Evolutionary conservation across 257 asterid species (phyloP), one percentile per base, ranked within the genome.

Genomic region (Solanum appendiculatum): DNA sequence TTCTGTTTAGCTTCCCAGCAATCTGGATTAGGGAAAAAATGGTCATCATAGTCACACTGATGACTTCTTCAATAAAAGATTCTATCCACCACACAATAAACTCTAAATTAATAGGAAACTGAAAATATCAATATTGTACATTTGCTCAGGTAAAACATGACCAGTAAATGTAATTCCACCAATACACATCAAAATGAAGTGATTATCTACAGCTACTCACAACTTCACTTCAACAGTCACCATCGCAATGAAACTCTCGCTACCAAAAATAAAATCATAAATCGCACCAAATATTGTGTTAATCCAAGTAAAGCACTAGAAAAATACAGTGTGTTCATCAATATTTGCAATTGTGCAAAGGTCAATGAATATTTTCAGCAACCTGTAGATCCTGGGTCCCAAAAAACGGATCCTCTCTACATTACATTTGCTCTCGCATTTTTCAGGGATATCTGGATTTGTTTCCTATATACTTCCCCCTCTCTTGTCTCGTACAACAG

Each of bases 1-100:
- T 92, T 91, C 86, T 94, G 93, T 95, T 96, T 78, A 97, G 91
- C 91, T 93, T 96, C 84, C 96, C 98, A 16, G 99, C 99, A 91
- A 97, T 95, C 99, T 97, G 92, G 82, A 80, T 42, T 78, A 74
- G 66, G 86, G 86, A 83, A 86, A 31, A 85, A 82, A 86, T 58
- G 83, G 89, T 63, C 86, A 77, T 87, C 81, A 48, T 86, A 72
- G 20, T 36, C 33, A 73, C 46, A 78, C 37, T 27, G 39, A 48
- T 27, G 42, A 29, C 42, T 31, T 29, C 63, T 80, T 27, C 29
- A 80, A 48, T 5, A 29, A 46, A 80, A 46, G 85, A 29, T 46
- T 33, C 48, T 46, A 29, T 29, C 84, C 85, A 80, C 66, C 85
- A 48, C 12, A 80, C 25, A 33, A 15, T 29, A 9, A 80, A 46